Conservation (phyloP, 202 grass and related monocot species). For the Hordeum pubiflorum region DNA sequence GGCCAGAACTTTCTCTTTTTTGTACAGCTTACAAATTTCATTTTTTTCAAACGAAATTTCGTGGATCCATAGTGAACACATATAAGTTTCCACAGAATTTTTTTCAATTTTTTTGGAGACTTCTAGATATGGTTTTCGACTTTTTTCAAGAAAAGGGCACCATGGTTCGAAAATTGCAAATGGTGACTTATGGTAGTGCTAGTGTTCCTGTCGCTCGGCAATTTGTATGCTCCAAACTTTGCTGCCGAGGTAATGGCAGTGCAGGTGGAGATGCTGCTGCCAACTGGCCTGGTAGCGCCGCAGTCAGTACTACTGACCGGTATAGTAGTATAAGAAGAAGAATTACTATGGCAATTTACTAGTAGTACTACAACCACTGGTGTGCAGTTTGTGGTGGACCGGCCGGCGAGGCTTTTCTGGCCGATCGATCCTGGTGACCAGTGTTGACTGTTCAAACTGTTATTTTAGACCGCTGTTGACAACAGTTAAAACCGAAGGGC, state of each 20-base stretch:
- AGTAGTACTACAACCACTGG: background rate
- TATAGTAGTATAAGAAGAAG: no score
- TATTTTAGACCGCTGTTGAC: background rate
- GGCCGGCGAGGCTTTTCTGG: background rate
- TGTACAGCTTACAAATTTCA: no score
- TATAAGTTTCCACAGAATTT: no score
- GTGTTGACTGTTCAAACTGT: background rate
- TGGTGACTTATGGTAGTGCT: background rate
- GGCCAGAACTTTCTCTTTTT: no score
- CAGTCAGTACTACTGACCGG: background rate
- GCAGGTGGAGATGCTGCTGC: slow-evolving; percentile 18
- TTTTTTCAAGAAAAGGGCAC: no score
- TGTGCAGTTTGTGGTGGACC: background rate
- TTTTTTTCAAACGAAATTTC: no score
- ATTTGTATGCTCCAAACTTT: slow-evolving; percentile 10
- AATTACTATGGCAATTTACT: background rate
- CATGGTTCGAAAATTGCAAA: no score
- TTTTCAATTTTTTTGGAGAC: no score
- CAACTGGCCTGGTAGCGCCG: slow-evolving; percentile 11
- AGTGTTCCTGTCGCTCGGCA: background rate
- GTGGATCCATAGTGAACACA: no score
- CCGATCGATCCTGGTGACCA: background rate
- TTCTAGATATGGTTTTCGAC: no score
- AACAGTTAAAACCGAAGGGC: background rate
- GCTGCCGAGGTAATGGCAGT: slow-evolving; percentile 24